Base-by-base conservation (phyloP, 768 basidiomycete genomes). In the Chalciporus piperatus region DNA sequence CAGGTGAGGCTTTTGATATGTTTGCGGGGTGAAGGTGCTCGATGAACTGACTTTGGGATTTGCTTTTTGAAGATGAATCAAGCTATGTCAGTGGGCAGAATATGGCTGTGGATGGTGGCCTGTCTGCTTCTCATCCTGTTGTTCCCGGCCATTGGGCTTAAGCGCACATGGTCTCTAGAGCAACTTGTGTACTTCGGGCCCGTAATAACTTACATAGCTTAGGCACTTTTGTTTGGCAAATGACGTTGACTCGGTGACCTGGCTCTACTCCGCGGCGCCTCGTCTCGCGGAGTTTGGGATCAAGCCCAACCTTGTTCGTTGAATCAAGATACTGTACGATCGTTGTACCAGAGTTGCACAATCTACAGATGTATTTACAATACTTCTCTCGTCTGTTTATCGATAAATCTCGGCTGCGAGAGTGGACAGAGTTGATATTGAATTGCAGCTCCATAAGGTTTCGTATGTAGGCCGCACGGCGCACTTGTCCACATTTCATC, bases 41-140 rank as follows among this genome's bases (percentile, higher is more conserved):
- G 51, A 50, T n/a, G n/a, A 27, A 41, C 54, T 50, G 39, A 59
- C 37, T 44, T 47, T 52, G 39, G 35, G 35, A 22, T 22, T n/a
- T n/a, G 22, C 22, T 4, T 22, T 33, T 28, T 44, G 10, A 63
- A 92, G 92, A 93, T 59, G 89, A 92, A 56, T 85, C 91, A 1
- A 93, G 91, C 69, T 95, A 93, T 68, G 83, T 98, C 50, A 97
- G 95, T 63, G 95, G 91, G 14, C 89, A 94, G 62, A 87, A 84
- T 60, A 77, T 92, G 27, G 85, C 86, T 0, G 86, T 93, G 27
- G 94, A 96, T 59, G 95, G 94, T 7, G 94, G 92, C 1, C 68
- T 96, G 52, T 85, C 88, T 11, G 74, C 85, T 22, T 91, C 90
- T 0, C 80, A 83, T 60, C 92, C 92, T 6, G 84, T 92, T 8